phyloP scores from a whole-genome alignment of 441 rosid genomes.

The Eutrema salsugineum region DNA sequence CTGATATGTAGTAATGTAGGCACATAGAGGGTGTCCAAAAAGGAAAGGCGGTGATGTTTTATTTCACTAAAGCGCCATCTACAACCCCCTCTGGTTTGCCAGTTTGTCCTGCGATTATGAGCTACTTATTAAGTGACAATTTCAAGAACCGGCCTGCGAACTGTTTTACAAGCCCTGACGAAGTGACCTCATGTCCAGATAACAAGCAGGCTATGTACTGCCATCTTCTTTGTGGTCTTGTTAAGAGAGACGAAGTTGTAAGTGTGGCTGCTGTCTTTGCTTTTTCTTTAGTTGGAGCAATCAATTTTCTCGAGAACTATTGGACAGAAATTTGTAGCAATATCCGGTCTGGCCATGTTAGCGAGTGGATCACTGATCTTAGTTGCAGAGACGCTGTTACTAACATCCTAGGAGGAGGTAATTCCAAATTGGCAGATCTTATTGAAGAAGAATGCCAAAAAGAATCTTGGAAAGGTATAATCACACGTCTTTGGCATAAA shows the following conservation, averaged over 20 bases:
- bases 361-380: slow-evolving; percentile 49
- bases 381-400: slow-evolving; percentile 34
- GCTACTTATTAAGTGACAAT: neutral
- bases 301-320: slow-evolving; percentile 47
- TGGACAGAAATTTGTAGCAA: slow-evolving; percentile 47
- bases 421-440: slow-evolving; percentile 35
- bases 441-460: slow-evolving; percentile 35
- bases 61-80: no score
- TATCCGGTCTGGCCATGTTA: slow-evolving; percentile 14
- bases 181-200: no score
- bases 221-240: neutral
- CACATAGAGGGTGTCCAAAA: neutral
- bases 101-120: neutral
- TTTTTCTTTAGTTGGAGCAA: slow-evolving; percentile 31
- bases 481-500: neutral
- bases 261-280: slow-evolving; percentile 52
- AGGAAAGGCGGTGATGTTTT: neutral
- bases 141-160: neutral
- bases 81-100: neutral
- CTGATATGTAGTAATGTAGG: neutral
- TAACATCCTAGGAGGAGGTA: slow-evolving; percentile 28
- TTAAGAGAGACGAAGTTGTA: neutral
- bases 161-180: neutral
- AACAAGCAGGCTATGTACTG: neutral
- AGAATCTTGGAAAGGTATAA: neutral